Evolutionary conservation across 2,329 filamentous ascomycete species (phyloP).

Genomic region (Diaporthe capsici): DNA sequence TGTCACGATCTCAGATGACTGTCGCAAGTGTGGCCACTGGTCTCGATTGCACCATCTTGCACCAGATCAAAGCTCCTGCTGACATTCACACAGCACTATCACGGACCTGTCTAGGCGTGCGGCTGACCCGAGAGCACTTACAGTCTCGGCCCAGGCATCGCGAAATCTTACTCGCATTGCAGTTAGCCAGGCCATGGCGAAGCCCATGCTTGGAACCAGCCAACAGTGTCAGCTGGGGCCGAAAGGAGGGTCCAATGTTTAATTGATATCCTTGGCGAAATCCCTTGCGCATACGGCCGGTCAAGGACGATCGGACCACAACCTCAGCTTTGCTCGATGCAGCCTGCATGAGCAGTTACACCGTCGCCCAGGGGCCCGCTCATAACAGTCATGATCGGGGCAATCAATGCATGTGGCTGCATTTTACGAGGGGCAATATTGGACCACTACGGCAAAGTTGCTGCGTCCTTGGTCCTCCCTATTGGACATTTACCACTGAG

Average conservation of each 20-base stretch:
- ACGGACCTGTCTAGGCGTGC: background rate
- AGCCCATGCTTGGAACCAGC: background rate
- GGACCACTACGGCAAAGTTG: background rate
- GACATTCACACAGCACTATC: background rate
- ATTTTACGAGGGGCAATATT: background rate
- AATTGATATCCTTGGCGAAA: background rate
- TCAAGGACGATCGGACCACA: background rate
- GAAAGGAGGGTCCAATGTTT: background rate
- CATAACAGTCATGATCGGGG: background rate
- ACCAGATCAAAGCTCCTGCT: background rate
- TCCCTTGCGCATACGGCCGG: background rate
- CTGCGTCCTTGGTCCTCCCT: background rate
- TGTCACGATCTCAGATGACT: background rate
- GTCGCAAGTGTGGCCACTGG: conserved; percentile 19
- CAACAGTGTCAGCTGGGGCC: background rate
- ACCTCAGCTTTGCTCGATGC: background rate
- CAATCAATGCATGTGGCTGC: background rate
- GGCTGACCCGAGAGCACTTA: background rate
- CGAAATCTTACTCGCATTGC: background rate
- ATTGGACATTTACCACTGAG: background rate
- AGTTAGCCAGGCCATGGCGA: background rate
- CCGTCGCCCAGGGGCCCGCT: background rate
- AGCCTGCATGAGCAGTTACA: background rate
- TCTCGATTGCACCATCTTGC: conserved; percentile 18
- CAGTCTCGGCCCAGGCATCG: background rate